Conservation (phyloP, 148 eudicot genomes). For the Persicaria tinctoria region DNA sequence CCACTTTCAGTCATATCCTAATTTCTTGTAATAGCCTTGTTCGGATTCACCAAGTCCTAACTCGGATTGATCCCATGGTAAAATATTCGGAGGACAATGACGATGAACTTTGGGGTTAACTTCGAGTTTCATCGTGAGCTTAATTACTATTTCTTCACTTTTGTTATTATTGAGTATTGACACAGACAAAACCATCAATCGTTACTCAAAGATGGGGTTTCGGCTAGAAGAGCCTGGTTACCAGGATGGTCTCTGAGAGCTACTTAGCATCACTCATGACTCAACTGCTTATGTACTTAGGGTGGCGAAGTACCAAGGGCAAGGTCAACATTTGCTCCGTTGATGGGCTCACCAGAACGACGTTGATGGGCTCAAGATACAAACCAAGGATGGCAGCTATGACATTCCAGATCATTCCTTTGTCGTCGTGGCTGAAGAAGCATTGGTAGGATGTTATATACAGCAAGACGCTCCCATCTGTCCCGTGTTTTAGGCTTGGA, state of each 20-base stretch:
- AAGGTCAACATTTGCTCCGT: not conserved
- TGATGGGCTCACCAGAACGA: not conserved
- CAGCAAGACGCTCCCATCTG: not conserved
- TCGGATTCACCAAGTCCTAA: too few species aligned
- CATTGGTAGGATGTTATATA: not conserved
- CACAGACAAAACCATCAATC: not conserved
- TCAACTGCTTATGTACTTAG: not conserved
- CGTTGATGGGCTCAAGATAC: not conserved
- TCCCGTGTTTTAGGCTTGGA: not conserved
- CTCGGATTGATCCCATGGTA: too few species aligned
- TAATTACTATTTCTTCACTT: not conserved
- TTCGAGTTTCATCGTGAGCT: too few species aligned
- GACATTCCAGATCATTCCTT: not conserved
- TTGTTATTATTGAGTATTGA: not conserved
- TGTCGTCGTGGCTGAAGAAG: conserved; percentile 8
- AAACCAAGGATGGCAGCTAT: not conserved
- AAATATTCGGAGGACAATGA: too few species aligned
- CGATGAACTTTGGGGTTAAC: too few species aligned
- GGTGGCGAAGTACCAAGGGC: not conserved
- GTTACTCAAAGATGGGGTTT: not conserved
- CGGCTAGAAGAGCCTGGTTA: not conserved
- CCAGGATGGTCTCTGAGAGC: not conserved
- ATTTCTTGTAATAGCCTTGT: too few species aligned
- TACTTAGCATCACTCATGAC: not conserved
- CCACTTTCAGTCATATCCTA: too few species aligned